Base-by-base conservation (phyloP, 257 asterid genomes). In the Solanum arcanum region DNA sequence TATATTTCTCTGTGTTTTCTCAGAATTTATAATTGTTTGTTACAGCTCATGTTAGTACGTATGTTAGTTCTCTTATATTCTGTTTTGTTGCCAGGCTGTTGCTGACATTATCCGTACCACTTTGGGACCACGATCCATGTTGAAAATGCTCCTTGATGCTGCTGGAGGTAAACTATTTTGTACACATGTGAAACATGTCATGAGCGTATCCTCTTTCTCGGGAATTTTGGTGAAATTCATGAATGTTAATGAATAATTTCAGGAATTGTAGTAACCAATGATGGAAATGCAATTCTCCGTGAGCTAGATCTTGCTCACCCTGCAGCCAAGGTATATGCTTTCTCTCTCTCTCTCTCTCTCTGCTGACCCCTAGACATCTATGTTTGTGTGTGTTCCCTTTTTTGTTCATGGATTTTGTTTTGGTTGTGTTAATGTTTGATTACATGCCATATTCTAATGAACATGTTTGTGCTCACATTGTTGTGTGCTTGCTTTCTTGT, bases 181-280 rank as follows among this genome's bases (percentile, higher is more conserved):
- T 64, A 69, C 37, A 56, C 78, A 68, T 47, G 23, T 44, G 84
- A 25, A n/a, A 25, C 16, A 7, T 29, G 18, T 49, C 69, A 80
- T 80, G 85, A 49, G 39, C 25, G 18, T 47, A 62, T 85, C 60
- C 68, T 35, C 20, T 46, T 20, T 46, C 87, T 85, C 20, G 9
- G 49, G 46, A 62, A 21, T 70, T 64, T 68, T 85, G 70, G 70
- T 21, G 80, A 4, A 33, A 25, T 82, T 44, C 33, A 42, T 85
- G 29, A 64, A 46, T 29, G 33, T 86, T 88, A 41, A 49, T 35
- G 56, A 11, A 25, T 84, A 44, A 46, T 70, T 33, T 29, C 93
- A 96, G 99, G 98, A 75, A 96, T 96, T 47, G 99, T 96, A 41
- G 99, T 96, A 88, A 96, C 99, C 15, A 96, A 96, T 88, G 99